Conservation (phyloP, 2,329 filamentous ascomycete genomes). For the Cucurbitaria berberidis region DNA sequence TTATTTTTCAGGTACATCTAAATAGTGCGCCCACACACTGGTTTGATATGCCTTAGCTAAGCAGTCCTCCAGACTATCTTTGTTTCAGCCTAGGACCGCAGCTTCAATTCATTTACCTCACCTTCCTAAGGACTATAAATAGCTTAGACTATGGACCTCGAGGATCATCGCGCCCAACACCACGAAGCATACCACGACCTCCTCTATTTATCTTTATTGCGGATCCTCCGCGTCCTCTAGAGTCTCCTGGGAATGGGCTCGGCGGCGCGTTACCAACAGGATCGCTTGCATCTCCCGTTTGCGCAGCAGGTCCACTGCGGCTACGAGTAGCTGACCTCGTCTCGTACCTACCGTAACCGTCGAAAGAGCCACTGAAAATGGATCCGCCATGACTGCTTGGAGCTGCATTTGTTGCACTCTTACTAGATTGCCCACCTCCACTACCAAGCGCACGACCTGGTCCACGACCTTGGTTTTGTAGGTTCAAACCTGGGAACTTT, state of each 20-base stretch:
- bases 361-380: neutral
- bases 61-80: neutral
- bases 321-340: slow-evolving; percentile 7
- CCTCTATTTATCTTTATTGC: neutral
- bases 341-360: slow-evolving; percentile 2
- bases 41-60: neutral
- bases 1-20: neutral
- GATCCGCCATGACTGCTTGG: neutral
- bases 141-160: neutral
- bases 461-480: neutral
- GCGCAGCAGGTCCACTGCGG: neutral
- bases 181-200: neutral
- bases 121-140: neutral
- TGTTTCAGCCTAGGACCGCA: neutral
- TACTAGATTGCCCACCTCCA: neutral
- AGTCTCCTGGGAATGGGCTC: neutral
- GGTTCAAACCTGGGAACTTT: neutral
- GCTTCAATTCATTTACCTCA: neutral
- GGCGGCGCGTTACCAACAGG: neutral
- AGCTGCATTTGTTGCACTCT: neutral
- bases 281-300: neutral
- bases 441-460: neutral
- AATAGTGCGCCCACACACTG: neutral
- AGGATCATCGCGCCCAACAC: neutral
- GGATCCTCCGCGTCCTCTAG: neutral